Conservation (phyloP, 2,329 filamentous ascomycete species). For the Cercospora citrullina region DNA sequence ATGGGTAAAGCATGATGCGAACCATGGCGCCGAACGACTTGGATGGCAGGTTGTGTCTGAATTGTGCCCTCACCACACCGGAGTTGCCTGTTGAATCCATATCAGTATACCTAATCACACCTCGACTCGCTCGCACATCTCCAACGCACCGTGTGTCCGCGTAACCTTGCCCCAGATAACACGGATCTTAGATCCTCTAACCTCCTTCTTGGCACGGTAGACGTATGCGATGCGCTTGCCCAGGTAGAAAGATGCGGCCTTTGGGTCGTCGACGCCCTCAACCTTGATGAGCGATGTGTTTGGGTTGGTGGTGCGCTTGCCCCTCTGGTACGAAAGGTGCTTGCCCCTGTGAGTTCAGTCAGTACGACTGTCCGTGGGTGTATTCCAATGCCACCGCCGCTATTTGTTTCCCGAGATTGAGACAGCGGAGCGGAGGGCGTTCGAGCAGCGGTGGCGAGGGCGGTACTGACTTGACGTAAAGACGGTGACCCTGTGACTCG, state of each 20-base stretch:
- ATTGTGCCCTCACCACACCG: conserved; percentile 96
- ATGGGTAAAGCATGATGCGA: conserved; percentile 45
- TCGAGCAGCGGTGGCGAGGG: conserved; percentile 10
- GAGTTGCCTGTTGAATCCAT: conserved; percentile 71
- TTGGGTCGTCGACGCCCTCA: conserved; percentile 90
- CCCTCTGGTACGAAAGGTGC: conserved; percentile 97
- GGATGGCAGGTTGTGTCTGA: conserved; percentile 91
- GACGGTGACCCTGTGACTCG: conserved; percentile 35
- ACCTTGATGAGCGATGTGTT: conserved; percentile 88
- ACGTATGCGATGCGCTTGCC: conserved; percentile 99
- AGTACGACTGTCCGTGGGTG: conserved; percentile 6
- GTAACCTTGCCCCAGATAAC: conserved; percentile 99
- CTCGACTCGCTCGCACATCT: background rate
- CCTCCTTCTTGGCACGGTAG: conserved; percentile 92
- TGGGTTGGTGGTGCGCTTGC: conserved; percentile 87
- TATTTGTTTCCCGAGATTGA: background rate
- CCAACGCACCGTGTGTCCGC: conserved; percentile 76
- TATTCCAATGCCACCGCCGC: background rate
- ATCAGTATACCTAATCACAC: conserved; percentile 26
- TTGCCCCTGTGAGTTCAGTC: conserved; percentile 61
- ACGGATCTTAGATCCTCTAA: conserved; percentile 96
- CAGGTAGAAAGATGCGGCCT: conserved; percentile 94
- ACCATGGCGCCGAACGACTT: conserved; percentile 79
- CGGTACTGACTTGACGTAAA: conserved; percentile 39
- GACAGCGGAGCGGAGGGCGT: background rate